Conservation (phyloP, 192 early-diverging fungal species). For the Geranomyces michiganensis region DNA sequence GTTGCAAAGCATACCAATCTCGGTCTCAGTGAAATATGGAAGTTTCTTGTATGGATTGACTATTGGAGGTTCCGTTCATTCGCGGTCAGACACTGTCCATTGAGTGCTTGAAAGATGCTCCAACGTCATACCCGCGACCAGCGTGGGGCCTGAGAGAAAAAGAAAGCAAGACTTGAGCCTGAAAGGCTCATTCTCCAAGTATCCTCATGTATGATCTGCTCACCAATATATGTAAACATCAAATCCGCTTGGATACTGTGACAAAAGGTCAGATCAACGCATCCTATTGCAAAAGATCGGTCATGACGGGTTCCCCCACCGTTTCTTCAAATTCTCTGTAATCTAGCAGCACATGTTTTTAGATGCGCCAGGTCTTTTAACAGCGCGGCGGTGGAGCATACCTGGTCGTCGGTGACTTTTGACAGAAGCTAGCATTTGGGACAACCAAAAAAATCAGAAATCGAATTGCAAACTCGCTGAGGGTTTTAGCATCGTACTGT, state of each 20-base stretch:
- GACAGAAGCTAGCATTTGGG: conserved; percentile 53
- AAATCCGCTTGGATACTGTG: conserved; percentile 57
- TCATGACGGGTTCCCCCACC: conserved; percentile 43
- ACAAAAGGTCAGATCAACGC: neutral
- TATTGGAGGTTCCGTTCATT: conserved; percentile 54
- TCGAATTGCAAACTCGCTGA: neutral
- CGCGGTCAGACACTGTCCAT: no score
- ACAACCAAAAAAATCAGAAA: conserved; percentile 67
- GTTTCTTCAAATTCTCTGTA: conserved; percentile 90
- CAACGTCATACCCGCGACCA: conserved; percentile 50
- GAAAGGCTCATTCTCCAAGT: no score
- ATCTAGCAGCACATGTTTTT: conserved; percentile 63
- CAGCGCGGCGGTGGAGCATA: no score
- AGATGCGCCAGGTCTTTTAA: no score
- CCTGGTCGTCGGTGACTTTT: conserved; percentile 91
- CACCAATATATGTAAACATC: conserved; percentile 88
- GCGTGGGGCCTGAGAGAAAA: conserved; percentile 54
- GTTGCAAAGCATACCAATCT: conserved; percentile 65
- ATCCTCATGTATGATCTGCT: no score
- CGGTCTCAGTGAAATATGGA: conserved; percentile 90
- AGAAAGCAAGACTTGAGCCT: neutral
- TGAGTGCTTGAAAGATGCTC: no score
- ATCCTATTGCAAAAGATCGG: neutral
- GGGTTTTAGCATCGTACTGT: neutral
- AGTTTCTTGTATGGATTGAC: conserved; percentile 98